Percentiles rank a stretch among this genome's conserved stretches.
These are phyloP conservation scores for Dioscorea zingiberensis DNA, from an alignment of 106 monocot species.

Conservation along the genomic window DNA sequence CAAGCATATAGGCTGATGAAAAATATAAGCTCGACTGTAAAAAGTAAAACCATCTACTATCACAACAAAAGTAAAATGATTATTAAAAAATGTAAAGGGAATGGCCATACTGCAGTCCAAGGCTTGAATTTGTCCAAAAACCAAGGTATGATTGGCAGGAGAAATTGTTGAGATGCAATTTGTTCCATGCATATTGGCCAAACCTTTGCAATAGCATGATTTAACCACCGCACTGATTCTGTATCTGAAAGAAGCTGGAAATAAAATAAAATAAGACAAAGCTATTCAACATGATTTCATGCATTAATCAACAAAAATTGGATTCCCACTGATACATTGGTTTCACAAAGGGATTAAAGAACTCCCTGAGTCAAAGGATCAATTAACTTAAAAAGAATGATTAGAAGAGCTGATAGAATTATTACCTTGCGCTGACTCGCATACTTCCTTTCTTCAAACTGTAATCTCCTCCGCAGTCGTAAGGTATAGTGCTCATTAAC, in stretches of 20 bases:
- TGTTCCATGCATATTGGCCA: slow-evolving; percentile 98
- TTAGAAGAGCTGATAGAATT: slow-evolving; percentile 1
- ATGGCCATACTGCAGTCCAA: slow-evolving; percentile 67
- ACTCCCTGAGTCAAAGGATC: not conserved
- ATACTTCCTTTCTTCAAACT: slow-evolving; percentile 64
- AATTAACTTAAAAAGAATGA: not conserved
- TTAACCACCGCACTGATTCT: slow-evolving; percentile 93
- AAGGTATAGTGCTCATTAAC: slow-evolving; percentile 48
- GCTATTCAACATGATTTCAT: not conserved
- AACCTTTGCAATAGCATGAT: slow-evolving; percentile 79
- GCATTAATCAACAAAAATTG: not conserved
- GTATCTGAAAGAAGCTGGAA: slow-evolving; percentile 92
- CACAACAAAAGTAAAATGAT: no score
- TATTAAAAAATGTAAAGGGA: not conserved
- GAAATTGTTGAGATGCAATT: slow-evolving; percentile 80
- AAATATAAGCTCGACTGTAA: no score
- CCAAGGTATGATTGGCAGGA: slow-evolving; percentile 89
- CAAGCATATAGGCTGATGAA: no score
- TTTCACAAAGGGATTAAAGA: no score
- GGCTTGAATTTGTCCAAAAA: slow-evolving; percentile 97
- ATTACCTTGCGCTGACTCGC: slow-evolving; percentile 72
- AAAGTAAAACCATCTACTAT: no score
- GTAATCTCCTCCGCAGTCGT: slow-evolving; percentile 57
- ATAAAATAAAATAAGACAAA: slow-evolving; percentile 8
- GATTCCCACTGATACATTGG: not conserved